These are phyloP conservation scores for Saccharomyces hybrid DNA, from an alignment of 1,139 yeast genomes.

Conservation along the genomic window DNA sequence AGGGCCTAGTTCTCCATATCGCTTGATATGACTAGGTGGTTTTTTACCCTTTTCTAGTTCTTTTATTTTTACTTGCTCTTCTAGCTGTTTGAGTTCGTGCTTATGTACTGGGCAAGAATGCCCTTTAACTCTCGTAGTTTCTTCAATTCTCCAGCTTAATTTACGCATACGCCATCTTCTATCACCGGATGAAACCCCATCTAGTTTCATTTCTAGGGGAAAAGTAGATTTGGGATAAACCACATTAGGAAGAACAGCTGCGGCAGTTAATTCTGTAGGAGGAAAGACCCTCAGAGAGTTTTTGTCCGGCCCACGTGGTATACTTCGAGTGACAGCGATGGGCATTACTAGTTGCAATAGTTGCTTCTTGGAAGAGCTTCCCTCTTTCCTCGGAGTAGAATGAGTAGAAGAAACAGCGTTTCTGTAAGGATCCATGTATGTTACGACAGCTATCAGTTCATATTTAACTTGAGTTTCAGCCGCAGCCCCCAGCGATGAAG, in stretches of 20 bases:
- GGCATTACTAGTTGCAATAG: constrained; percentile 52
- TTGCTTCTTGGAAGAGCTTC: constrained; percentile 24
- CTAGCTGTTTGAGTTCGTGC: constrained; percentile 41
- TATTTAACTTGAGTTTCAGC: constrained; percentile 57
- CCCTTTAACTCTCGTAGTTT: constrained; percentile 55
- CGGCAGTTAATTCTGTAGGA: constrained; percentile 84
- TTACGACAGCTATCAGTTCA: constrained; percentile 60
- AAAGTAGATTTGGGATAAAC: constrained; percentile 81
- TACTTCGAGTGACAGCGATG: constrained; percentile 66
- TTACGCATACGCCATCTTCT: constrained; percentile 92
- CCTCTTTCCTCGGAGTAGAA: constrained; percentile 10
- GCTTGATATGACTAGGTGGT: constrained; percentile 27
- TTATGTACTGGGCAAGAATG: constrained; percentile 51
- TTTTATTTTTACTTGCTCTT: constrained; percentile 37
- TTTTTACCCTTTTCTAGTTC: constrained; percentile 26
- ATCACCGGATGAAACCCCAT: constrained; percentile 57
- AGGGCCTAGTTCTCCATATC: constrained; percentile 37
- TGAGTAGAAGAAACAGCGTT: constrained; percentile 14
- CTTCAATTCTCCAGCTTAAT: constrained; percentile 85
- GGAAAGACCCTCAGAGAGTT: constrained; percentile 89
- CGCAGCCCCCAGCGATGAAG: constrained; percentile 53
- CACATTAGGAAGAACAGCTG: constrained; percentile 80
- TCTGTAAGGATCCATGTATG: constrained; percentile 35
- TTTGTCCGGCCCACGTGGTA: constrained; percentile 74
- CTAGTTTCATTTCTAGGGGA: constrained; percentile 72